These are phyloP conservation scores for Trichoderma lentiforme DNA, from an alignment of 2,329 filamentous ascomycete species.

Conservation along the genomic window DNA sequence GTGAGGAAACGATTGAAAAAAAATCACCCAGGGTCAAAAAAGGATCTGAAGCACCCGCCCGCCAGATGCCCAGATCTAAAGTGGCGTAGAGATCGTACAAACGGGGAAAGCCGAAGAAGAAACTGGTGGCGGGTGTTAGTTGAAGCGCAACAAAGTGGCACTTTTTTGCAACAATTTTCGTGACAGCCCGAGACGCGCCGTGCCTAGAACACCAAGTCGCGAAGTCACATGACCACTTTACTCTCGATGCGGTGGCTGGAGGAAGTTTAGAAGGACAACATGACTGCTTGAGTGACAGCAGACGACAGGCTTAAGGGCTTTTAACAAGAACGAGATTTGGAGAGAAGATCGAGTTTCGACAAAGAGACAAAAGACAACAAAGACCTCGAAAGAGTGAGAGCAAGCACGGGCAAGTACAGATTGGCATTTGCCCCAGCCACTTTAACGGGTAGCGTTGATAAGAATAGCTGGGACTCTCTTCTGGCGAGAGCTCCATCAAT, in stretches of 20 bases:
- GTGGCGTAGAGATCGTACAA: conserved; percentile 8
- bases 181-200: conserved; percentile 17
- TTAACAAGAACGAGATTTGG: neutral
- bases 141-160: neutral
- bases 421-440: neutral
- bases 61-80: neutral
- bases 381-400: neutral
- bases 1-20: neutral
- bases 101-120: neutral
- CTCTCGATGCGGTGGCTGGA: neutral
- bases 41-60: neutral
- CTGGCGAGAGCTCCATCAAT: conserved; percentile 12
- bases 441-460: neutral
- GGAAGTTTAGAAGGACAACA: conserved; percentile 2
- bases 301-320: neutral
- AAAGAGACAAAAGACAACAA: neutral
- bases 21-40: neutral
- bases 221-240: conserved; percentile 22
- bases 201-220: conserved; percentile 15
- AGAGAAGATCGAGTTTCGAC: neutral
- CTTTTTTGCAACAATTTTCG: conserved; percentile 4
- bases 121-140: conserved; percentile 15
- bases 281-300: neutral
- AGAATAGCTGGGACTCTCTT: conserved; percentile 3
- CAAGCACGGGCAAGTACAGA: neutral